A percentile compares a stretch with the other conserved stretches of the same genome.
Evolutionary conservation across 208 protist genomes (phyloP).

Genomic region (Leishmania major): DNA sequence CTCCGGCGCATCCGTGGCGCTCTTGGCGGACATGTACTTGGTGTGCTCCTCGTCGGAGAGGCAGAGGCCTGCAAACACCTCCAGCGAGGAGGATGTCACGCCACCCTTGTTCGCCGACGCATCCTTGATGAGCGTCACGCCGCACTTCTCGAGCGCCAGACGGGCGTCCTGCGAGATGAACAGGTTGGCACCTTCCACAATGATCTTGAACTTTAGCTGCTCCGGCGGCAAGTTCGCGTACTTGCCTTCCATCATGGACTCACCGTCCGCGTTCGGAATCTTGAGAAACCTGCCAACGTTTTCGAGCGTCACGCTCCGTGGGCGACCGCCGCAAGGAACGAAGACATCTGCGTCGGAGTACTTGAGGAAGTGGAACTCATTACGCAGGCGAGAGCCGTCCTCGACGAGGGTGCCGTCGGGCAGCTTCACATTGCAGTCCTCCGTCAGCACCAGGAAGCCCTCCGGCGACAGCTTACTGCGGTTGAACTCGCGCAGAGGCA

Average conservation of each 20-base stretch:
- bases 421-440: slow-evolving; percentile 88
- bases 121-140: slow-evolving; percentile 91
- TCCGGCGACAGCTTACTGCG: slow-evolving; percentile 75
- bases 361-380: slow-evolving; percentile 94
- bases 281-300: slow-evolving; percentile 92
- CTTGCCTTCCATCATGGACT: slow-evolving; percentile 68
- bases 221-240: slow-evolving; percentile 48
- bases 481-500: slow-evolving; percentile 91
- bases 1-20: slow-evolving; percentile 59
- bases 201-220: slow-evolving; percentile 91
- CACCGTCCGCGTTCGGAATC: slow-evolving; percentile 58
- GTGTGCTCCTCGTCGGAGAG: slow-evolving; percentile 92
- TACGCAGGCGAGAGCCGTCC: slow-evolving; percentile 83
- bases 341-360: slow-evolving; percentile 93
- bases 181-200: slow-evolving; percentile 98
- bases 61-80: slow-evolving; percentile 94
- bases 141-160: slow-evolving; percentile 88
- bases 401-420: slow-evolving; percentile 82
- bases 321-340: slow-evolving; percentile 96
- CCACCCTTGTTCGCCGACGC: slow-evolving; percentile 97
- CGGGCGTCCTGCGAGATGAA: slow-evolving; percentile 96
- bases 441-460: slow-evolving; percentile 92
- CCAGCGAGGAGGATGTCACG: slow-evolving; percentile 97
- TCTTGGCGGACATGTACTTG: slow-evolving; percentile 89
- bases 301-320: slow-evolving; percentile 91